Evolutionary conservation across 805 yeast genomes (phyloP).

Genomic region (Saccharomycopsis fibuligera): DNA sequence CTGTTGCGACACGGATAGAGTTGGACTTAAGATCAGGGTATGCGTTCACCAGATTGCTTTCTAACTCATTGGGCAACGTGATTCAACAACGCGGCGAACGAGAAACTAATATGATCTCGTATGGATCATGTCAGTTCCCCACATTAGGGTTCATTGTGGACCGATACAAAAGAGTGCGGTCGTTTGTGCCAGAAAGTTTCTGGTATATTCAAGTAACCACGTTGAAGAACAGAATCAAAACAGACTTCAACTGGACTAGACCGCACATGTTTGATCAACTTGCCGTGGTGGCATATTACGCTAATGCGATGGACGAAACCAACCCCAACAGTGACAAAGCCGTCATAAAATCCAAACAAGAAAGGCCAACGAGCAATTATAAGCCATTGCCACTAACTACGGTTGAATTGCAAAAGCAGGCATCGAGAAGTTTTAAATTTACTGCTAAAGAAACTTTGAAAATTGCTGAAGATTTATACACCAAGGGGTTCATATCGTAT

Average conservation of each 20-base stretch:
- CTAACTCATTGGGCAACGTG: conserved; percentile 16
- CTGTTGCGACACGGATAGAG: conserved; percentile 82
- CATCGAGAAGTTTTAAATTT: conserved; percentile 66
- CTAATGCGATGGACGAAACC: conserved; percentile 42
- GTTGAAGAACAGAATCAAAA: conserved; percentile 32
- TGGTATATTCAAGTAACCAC: conserved; percentile 64
- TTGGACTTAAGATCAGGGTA: conserved; percentile 85
- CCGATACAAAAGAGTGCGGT: conserved; percentile 66
- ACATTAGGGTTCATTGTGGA: conserved; percentile 96
- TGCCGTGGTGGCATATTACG: conserved; percentile 57
- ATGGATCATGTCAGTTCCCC: conserved; percentile 95
- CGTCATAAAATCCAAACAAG: conserved; percentile 41
- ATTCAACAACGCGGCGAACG: conserved; percentile 8
- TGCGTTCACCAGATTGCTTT: conserved; percentile 61
- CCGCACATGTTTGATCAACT: conserved; percentile 68
- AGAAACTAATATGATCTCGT: conserved; percentile 43
- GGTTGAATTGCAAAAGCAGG: conserved; percentile 84
- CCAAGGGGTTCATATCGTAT: conserved; percentile 80
- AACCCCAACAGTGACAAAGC: conserved; percentile 43
- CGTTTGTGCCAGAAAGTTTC: conserved; percentile 69
- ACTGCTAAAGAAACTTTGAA: conserved; percentile 75
- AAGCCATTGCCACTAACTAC: conserved; percentile 92
- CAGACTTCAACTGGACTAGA: conserved; percentile 62
- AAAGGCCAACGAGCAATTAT: conserved; percentile 65
- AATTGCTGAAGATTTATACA: conserved; percentile 80